Evolutionary conservation across 208 protist genomes (phyloP).

Genomic region (Leishmania aethiopica): DNA sequence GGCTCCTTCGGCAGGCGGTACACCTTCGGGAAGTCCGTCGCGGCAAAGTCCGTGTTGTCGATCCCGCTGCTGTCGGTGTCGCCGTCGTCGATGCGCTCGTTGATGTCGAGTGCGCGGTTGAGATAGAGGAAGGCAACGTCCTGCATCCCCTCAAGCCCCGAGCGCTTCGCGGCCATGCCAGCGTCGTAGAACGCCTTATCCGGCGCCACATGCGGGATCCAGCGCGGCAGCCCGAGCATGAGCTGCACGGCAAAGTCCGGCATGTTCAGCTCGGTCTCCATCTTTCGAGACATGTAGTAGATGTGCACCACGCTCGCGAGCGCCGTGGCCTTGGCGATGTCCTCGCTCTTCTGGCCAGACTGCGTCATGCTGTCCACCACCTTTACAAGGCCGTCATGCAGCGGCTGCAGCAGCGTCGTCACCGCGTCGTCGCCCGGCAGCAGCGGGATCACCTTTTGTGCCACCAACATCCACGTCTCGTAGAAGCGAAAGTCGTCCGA

Average conservation of each 20-base stretch:
- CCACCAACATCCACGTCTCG: constrained; percentile 76
- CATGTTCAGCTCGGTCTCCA: constrained; percentile 69
- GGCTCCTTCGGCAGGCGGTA: constrained; percentile 78
- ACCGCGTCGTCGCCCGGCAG: constrained; percentile 35
- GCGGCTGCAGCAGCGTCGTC: constrained; percentile 33
- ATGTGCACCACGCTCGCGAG: constrained; percentile 79
- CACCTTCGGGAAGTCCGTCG: constrained; percentile 86
- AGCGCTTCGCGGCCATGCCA: constrained; percentile 88
- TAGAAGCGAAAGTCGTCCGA: constrained; percentile 92
- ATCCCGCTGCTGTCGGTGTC: constrained; percentile 74
- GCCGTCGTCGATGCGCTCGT: constrained; percentile 93
- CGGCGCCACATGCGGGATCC: constrained; percentile 88
- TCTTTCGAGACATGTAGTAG: constrained; percentile 72
- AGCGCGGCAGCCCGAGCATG: constrained; percentile 92
- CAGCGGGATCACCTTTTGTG: constrained; percentile 56
- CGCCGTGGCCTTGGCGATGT: constrained; percentile 73
- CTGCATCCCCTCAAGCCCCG: constrained; percentile 54
- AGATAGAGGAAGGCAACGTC: constrained; percentile 92
- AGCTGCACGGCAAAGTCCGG: constrained; percentile 82
- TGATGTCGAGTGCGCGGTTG: constrained; percentile 96
- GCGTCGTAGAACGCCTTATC: constrained; percentile 98
- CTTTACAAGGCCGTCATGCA: constrained; percentile 73
- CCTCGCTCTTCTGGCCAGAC: constrained; percentile 83
- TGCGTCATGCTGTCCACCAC: constrained; percentile 73
- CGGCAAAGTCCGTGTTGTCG: constrained; percentile 91